Evolutionary conservation across 2,329 filamentous ascomycete genomes (phyloP), one percentile per base, ranked within the genome.

Genomic region (Nigrospora sphaerica): DNA sequence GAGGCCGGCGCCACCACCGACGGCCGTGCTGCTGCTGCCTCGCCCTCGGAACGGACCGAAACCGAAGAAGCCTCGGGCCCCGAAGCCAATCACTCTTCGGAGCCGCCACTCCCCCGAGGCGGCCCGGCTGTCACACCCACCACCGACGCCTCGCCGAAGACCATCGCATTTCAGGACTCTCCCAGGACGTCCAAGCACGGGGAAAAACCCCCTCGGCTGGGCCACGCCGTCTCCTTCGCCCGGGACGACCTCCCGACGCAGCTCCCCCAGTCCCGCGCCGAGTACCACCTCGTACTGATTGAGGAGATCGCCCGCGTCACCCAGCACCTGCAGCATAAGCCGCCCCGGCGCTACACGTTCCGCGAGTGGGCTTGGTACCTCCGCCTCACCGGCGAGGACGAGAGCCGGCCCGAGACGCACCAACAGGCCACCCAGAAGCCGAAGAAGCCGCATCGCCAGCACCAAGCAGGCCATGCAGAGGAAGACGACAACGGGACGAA

Each of bases 351-450:
- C 45, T 96, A 95, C 61, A 74, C 71, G 0, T 96, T 90, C 40
- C 81, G 90, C 54, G 85, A 95, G 60, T 95, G 90, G 91, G 85
- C 86, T 0, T 87, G 88, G 70, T 93, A 88, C 55, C 83, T 91
- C 9, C 78, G 80, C 18, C 73, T 95, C 32, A 86, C 95, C n/a
- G 80, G 80, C 40, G 78, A 83, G 57, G 78, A 83, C 58, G 79
- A 83, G 57, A 66, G 64, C 46, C 69, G 69, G 52, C 65, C 75
- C 2, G 62, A 67, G 6, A 74, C 65, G 16, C 80, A 83, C 56
- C 61, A 70, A n/a, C 70, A 66, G 34, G 56, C 60, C 2, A 43
- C 47, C 13, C 50, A 47, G 23, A 51, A 49, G 14, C 53, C 28
- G 48, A 1, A 48, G 42, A 39, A n/a, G 28, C 19, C 28, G 19